Evolutionary conservation across 192 early-diverging fungal species (phyloP).

Genomic region (Phycomyces nitens): DNA sequence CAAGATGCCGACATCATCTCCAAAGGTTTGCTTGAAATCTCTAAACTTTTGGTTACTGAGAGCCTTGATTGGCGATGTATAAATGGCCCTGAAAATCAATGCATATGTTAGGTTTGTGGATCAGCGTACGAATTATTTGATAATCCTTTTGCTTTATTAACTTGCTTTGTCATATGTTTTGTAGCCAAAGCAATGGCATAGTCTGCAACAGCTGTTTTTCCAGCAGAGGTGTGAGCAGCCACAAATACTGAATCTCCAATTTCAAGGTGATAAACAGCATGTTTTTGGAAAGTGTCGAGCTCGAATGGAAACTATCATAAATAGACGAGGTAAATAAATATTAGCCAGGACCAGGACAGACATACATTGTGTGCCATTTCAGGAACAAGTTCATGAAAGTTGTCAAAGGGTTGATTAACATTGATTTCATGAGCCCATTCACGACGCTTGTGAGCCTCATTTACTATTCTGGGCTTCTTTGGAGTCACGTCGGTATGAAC

Average conservation of each 20-base stretch:
- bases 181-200: constrained; percentile 92
- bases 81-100: constrained; percentile 65
- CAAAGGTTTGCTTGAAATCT: constrained; percentile 86
- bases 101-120: too few relatives aligned
- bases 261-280: constrained; percentile 94
- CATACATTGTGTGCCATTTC: constrained; percentile 74
- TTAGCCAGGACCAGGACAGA: not conserved
- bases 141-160: too few relatives aligned
- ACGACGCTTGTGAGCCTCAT: constrained; percentile 36
- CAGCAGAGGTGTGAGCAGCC: constrained; percentile 97
- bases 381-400: constrained; percentile 90
- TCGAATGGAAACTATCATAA: constrained; percentile 79
- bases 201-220: constrained; percentile 98
- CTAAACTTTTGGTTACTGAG: constrained; percentile 98
- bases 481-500: constrained; percentile 1
- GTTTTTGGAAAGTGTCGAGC: constrained; percentile 95
- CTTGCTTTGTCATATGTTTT: constrained; percentile 86
- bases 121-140: too few relatives aligned
- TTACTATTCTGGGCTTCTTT: constrained; percentile 11
- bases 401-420: constrained; percentile 77
- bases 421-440: constrained; percentile 95
- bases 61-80: constrained; percentile 99
- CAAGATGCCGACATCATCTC: constrained; percentile 91
- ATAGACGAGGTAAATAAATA: constrained; percentile 7
- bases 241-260: constrained; percentile 95